Evolutionary conservation across 228 moss, liverwort and hornwort species (phyloP).

Genomic region (Sphagnum magellanicum): DNA sequence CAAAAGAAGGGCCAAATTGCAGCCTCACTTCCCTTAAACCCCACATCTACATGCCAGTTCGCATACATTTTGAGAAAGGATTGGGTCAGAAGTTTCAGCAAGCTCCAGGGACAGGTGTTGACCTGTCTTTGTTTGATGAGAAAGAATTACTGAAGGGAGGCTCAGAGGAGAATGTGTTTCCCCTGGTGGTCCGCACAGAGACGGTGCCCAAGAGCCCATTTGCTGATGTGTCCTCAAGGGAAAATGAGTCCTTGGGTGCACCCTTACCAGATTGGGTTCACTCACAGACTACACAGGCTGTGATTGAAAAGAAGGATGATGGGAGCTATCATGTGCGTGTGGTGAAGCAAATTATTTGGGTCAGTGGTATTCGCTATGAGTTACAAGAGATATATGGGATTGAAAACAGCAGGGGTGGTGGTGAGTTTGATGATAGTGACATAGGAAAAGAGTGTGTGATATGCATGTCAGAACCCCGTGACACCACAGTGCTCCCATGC

Average conservation of each 20-base stretch:
- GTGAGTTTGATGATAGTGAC: slow-evolving; percentile 61
- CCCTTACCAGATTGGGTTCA: slow-evolving; percentile 67
- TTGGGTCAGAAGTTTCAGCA: slow-evolving; percentile 78
- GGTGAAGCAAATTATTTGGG: slow-evolving; percentile 83
- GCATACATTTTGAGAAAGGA: slow-evolving; percentile 69
- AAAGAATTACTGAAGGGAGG: slow-evolving; percentile 57
- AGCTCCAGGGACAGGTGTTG: slow-evolving; percentile 74
- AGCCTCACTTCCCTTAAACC: slow-evolving; percentile 63
- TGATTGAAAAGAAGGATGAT: slow-evolving; percentile 76
- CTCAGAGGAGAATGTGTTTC: slow-evolving; percentile 48
- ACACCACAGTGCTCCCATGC: slow-evolving; percentile 91
- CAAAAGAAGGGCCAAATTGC: slow-evolving; percentile 64
- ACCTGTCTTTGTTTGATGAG: slow-evolving; percentile 72
- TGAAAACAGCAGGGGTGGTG: slow-evolving; percentile 59
- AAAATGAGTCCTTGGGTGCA: slow-evolving; percentile 38
- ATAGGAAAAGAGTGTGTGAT: slow-evolving; percentile 93
- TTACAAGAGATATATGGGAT: slow-evolving; percentile 97
- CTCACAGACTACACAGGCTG: slow-evolving; percentile 81
- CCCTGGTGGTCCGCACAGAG: slow-evolving; percentile 81
- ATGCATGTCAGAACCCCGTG: slow-evolving; percentile 94
- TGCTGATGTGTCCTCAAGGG: slow-evolving; percentile 24
- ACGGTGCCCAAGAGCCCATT: slow-evolving; percentile 55
- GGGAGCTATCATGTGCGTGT: slow-evolving; percentile 67
- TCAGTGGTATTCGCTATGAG: slow-evolving; percentile 70
- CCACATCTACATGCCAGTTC: slow-evolving; percentile 37